These are phyloP conservation scores for Berberis vulgaris DNA, from an alignment of 164 flowering plant genomes.

Conservation along the genomic window DNA sequence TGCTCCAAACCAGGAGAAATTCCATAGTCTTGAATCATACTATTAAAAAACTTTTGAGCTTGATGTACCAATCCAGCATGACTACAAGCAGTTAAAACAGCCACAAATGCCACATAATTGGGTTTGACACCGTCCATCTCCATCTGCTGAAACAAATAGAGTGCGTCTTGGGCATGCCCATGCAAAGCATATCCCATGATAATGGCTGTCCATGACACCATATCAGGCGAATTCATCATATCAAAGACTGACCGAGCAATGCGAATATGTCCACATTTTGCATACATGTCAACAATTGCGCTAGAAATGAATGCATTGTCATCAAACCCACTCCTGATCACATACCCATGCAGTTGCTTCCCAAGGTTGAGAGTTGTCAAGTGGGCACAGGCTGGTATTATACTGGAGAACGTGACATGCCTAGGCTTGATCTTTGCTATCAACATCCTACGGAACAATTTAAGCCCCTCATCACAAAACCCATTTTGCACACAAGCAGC, in stretches of 20 bases:
- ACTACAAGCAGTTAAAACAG: slow-evolving; percentile 84
- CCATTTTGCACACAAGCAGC: slow-evolving; percentile 88
- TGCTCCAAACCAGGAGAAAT: slow-evolving; percentile 76
- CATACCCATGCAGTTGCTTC: slow-evolving; percentile 72
- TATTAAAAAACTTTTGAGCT: slow-evolving; percentile 51
- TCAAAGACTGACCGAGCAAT: slow-evolving; percentile 60
- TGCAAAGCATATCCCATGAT: slow-evolving; percentile 83
- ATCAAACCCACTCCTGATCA: slow-evolving; percentile 41
- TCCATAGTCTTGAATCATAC: slow-evolving; percentile 44
- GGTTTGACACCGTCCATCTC: slow-evolving; percentile 47
- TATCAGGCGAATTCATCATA: slow-evolving; percentile 48
- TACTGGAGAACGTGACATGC: slow-evolving; percentile 60
- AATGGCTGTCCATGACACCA: slow-evolving; percentile 88
- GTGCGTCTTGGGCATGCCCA: slow-evolving; percentile 60
- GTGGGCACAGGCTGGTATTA: slow-evolving; percentile 87
- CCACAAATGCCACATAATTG: slow-evolving; percentile 54
- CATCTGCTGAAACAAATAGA: slow-evolving; percentile 57
- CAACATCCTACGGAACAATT: slow-evolving; percentile 62
- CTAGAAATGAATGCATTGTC: slow-evolving; percentile 59
- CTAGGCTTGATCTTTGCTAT: slow-evolving; percentile 45
- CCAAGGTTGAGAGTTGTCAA: slow-evolving; percentile 70
- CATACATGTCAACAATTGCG: slow-evolving; percentile 85
- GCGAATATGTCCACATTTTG: slow-evolving; percentile 70
- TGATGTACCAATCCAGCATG: slow-evolving; percentile 74
- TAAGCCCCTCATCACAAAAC: slow-evolving; percentile 60